Base-by-base conservation (phyloP, 2,329 filamentous ascomycete genomes). In the Chrysoporthe puriensis region DNA sequence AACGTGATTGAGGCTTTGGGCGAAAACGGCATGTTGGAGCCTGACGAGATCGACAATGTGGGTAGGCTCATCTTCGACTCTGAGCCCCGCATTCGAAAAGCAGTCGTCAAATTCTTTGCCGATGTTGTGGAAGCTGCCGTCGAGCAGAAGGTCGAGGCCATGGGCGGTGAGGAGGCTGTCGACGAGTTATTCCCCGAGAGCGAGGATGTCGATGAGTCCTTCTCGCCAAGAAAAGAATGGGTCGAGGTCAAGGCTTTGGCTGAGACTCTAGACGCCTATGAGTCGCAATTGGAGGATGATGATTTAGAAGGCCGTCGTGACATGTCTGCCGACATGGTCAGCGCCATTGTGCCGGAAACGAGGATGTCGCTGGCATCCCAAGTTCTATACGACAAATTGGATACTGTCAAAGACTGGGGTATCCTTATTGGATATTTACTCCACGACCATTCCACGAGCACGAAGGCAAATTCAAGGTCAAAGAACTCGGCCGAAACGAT, bases 241-340 rank as follows among this genome's bases (percentile, higher is more conserved):
- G 87, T 98, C 73, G 93, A 92, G 75, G 88, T 96, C 76, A 99
- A 98, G 79, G 95, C 91, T 72, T 84, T 99, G 16, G 92, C 91
- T 2, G 93, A 97, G 77, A 91, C 92, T 13, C 84, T 99, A 36
- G 86, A 91, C 43, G 87, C 88, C 11, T 98, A 97, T 74, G 93
- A 97, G 75, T 83, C 86, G 6, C 89, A 92, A 72, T 83, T 90
- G 56, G 83, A 86, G 62, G 85, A 88, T 50, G 85, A 88, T 42
- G 80, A 88, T 44, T 80, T 81, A 18, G 79, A 80, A 9, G 78
- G 79, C 34, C 73, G 80, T 18, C 78, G 81, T n/a, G 84, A 86
- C 70, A 78, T 84, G 56, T 83, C 85, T 2, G 81, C 80, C 65
- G 82, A 85, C 73, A 79, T 90, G 36, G 76, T 93, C 36, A 88